phyloP scores from a whole-genome alignment of 805 yeast species.

The Monosporozyma yasuniensis region DNA sequence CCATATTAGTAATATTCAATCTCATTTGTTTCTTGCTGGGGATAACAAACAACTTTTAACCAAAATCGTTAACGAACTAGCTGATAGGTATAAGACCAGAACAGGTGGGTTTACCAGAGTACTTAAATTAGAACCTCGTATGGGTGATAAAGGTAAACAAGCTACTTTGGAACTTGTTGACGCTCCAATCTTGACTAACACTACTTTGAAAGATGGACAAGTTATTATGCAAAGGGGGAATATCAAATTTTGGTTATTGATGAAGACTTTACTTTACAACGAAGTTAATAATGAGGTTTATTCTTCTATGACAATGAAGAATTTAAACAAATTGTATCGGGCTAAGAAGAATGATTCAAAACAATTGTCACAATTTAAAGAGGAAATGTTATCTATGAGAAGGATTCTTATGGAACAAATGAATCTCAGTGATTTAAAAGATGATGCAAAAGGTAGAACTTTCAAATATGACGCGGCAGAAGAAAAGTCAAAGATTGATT shows the following conservation, averaged over 20 bases:
- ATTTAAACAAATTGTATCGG: slow-evolving; percentile 16
- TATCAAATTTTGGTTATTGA: slow-evolving; percentile 26
- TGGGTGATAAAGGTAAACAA: slow-evolving; percentile 87
- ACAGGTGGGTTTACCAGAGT: slow-evolving; percentile 81
- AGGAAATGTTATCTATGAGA: slow-evolving; percentile 10
- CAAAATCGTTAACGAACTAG: slow-evolving; percentile 59
- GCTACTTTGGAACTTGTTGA: slow-evolving; percentile 83
- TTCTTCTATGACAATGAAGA: slow-evolving; percentile 14
- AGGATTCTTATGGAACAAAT: slow-evolving; percentile 3
- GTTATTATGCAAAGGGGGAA: slow-evolving; percentile 21
- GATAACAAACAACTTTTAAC: slow-evolving; percentile 41
- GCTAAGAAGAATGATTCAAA: slow-evolving; percentile 10
- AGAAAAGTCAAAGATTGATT: neutral
- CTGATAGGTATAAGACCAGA: slow-evolving; percentile 54
- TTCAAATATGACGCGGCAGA: neutral
- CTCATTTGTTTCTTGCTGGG: slow-evolving; percentile 39
- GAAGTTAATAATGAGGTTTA: slow-evolving; percentile 7
- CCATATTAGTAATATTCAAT: slow-evolving; percentile 27
- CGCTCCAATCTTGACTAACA: slow-evolving; percentile 31
- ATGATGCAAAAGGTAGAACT: neutral
- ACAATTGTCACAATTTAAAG: slow-evolving; percentile 4
- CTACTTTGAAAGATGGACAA: slow-evolving; percentile 7
- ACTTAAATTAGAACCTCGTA: slow-evolving; percentile 71
- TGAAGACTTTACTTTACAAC: slow-evolving; percentile 17
- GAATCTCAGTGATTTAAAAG: neutral